phyloP scores from a whole-genome alignment of 257 asterid genomes.

The Sherardia arvensis region DNA sequence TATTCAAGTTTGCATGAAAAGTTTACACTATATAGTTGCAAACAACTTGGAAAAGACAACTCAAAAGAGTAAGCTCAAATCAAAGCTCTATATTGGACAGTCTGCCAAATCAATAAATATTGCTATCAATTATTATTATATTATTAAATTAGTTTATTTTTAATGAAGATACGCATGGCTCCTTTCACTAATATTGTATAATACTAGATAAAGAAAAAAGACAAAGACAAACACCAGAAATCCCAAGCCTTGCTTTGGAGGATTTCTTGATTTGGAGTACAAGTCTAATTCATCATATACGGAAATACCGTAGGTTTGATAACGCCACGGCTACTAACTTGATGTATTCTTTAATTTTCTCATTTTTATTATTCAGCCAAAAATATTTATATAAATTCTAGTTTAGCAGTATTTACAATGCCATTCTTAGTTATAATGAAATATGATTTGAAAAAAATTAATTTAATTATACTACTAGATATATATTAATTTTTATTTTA shows the following conservation, averaged over 20 bases:
- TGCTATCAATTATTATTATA: background rate
- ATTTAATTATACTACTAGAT: too few species aligned
- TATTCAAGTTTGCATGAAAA: background rate
- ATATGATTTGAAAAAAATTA: too few species aligned
- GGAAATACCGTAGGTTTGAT: conserved; percentile 10
- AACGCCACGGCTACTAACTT: conserved; percentile 16
- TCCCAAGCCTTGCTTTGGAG: conserved; percentile 14
- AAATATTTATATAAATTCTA: too few species aligned
- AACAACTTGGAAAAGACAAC: background rate
- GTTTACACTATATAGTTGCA: background rate
- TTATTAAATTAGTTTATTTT: background rate
- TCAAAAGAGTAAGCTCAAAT: background rate
- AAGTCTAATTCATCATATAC: background rate
- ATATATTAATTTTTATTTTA: too few species aligned
- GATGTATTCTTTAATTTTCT: background rate
- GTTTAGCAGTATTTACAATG: too few species aligned
- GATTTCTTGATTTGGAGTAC: conserved; percentile 6
- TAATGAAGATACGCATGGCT: background rate
- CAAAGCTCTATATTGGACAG: background rate
- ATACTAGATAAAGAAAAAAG: background rate
- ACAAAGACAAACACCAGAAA: background rate
- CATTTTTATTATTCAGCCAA: too few species aligned
- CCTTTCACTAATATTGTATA: background rate
- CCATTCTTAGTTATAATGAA: too few species aligned
- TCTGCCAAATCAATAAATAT: background rate